Percentiles rank a stretch among this genome's conserved stretches.
phyloP scores from a whole-genome alignment of 768 basidiomycete species.

The Xanthoconium stramineum region DNA sequence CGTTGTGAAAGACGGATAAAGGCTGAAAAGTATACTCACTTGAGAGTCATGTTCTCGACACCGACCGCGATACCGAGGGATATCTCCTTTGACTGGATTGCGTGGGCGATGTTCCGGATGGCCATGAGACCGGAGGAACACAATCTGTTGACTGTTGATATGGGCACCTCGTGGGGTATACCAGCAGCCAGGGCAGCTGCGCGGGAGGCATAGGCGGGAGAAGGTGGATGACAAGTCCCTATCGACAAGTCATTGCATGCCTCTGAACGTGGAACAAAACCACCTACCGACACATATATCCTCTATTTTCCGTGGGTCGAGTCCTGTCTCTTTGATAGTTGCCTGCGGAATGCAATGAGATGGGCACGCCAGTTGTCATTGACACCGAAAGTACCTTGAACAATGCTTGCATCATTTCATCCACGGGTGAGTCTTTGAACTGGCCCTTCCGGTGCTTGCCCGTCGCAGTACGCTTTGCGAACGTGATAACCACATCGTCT shows the following conservation, averaged over 20 bases:
- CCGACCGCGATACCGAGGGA: slow-evolving; percentile 85
- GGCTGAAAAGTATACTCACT: slow-evolving; percentile 41
- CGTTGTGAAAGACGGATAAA: not conserved
- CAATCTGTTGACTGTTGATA: slow-evolving; percentile 88
- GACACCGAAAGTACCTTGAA: slow-evolving; percentile 56
- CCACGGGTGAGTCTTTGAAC: slow-evolving; percentile 82
- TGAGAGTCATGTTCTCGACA: slow-evolving; percentile 79
- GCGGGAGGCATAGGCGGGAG: slow-evolving; percentile 77
- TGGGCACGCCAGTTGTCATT: not conserved
- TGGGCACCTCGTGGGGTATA: slow-evolving; percentile 81
- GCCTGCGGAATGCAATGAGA: slow-evolving; percentile 41
- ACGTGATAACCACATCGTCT: slow-evolving; percentile 87
- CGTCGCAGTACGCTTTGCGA: slow-evolving; percentile 86
- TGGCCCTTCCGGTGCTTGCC: slow-evolving; percentile 90
- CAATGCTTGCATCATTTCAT: slow-evolving; percentile 79
- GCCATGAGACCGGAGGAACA: slow-evolving; percentile 95
- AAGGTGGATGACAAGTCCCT: slow-evolving; percentile 85
- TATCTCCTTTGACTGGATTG: slow-evolving; percentile 79
- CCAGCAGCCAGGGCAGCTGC: slow-evolving; percentile 88
- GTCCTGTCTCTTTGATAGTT: slow-evolving; percentile 58
- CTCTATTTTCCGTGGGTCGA: slow-evolving; percentile 70
- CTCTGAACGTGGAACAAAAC: not conserved
- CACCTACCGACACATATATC: slow-evolving; percentile 80
- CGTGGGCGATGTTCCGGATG: slow-evolving; percentile 85
- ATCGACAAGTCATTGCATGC: not conserved